A percentile compares a stretch with the other conserved stretches of the same genome.
Evolutionary conservation across 148 eudicot genomes (phyloP).

Genomic region (Camellia lanceoleosa): DNA sequence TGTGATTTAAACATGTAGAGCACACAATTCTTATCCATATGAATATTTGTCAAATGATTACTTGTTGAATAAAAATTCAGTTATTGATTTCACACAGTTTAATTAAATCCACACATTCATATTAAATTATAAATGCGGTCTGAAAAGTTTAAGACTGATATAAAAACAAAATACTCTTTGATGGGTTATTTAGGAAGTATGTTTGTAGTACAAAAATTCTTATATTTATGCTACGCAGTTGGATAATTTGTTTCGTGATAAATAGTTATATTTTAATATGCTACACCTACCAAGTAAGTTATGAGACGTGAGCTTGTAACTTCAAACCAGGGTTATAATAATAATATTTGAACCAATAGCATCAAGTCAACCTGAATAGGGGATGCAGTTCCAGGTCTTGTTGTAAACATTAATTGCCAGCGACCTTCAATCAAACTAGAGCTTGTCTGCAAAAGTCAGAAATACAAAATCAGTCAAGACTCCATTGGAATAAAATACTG

Average conservation of each 20-base stretch:
- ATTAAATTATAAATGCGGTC: no score
- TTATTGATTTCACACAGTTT: not conserved
- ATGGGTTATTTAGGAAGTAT: not conserved
- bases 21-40: not conserved
- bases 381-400: conserved; percentile 93
- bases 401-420: conserved; percentile 90
- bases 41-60: not conserved
- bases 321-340: not conserved
- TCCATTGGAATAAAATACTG: no score
- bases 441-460: conserved; percentile 51
- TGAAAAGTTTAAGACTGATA: no score
- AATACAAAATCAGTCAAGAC: no score
- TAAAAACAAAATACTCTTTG: not conserved
- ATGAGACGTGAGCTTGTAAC: not conserved
- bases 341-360: not conserved
- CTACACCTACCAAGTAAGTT: not conserved
- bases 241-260: not conserved
- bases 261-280: no score
- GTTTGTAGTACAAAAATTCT: no score
- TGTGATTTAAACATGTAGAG: no score
- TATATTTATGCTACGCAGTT: not conserved
- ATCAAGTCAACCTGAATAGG: conserved; percentile 71
- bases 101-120: not conserved
- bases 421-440: conserved; percentile 92
- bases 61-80: not conserved